Percentiles rank a stretch among this genome's conserved stretches.
These are phyloP conservation scores for Microdochium trichocladiopsis DNA, from an alignment of 2,329 filamentous ascomycete genomes.

Conservation along the genomic window DNA sequence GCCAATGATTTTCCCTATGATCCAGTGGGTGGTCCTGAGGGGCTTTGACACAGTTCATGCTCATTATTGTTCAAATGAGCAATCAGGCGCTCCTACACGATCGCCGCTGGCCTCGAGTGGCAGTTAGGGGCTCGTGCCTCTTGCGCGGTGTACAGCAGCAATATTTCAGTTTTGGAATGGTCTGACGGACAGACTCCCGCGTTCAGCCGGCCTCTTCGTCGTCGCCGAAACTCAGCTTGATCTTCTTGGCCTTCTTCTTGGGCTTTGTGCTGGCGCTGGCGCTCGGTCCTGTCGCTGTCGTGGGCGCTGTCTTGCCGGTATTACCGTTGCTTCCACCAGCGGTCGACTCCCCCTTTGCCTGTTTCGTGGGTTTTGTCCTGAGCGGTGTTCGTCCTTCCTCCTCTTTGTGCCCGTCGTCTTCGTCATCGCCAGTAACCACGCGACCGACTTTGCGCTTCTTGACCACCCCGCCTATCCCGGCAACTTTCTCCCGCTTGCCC, in stretches of 20 bases:
- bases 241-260: conserved; percentile 56
- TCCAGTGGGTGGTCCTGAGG: no score
- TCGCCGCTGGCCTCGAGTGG: no score
- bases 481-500: conserved; percentile 26
- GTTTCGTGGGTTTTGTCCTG: conserved; percentile 7
- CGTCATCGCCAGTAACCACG: conserved; percentile 31
- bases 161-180: no score
- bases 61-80: no score
- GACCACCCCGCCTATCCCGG: conserved; percentile 30
- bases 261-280: conserved; percentile 19
- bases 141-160: no score
- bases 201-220: conserved; percentile 38
- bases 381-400: conserved; percentile 14
- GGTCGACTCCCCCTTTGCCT: conserved; percentile 11
- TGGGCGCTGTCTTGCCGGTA: conserved; percentile 8
- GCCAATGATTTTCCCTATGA: no score
- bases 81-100: no score
- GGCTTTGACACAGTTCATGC: no score
- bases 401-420: conserved; percentile 16
- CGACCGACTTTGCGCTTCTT: conserved; percentile 51
- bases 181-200: no score
- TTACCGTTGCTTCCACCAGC: conserved; percentile 3
- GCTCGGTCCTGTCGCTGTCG: conserved; percentile 14
- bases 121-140: no score
- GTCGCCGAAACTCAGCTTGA: conserved; percentile 62